phyloP scores from a whole-genome alignment of 345 rosid genomes.

The Citrus sp. region DNA sequence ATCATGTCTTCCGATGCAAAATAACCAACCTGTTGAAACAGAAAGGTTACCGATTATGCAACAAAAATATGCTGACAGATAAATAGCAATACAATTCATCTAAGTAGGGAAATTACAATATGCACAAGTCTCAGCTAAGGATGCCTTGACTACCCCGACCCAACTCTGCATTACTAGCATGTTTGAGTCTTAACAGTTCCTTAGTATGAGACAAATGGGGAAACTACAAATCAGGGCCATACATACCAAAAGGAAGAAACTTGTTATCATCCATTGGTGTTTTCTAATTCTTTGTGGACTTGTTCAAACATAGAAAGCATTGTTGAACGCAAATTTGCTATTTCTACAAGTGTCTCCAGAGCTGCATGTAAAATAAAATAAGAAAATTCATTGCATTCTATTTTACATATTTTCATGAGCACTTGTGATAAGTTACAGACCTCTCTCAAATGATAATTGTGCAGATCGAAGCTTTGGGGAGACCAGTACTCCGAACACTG shows the following conservation, averaged over 20 bases:
- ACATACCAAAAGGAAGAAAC: constrained; percentile 16
- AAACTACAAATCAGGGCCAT: background rate
- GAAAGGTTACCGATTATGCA: background rate
- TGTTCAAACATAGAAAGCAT: constrained; percentile 50
- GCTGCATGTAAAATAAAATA: constrained; percentile 37
- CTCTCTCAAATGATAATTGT: constrained; percentile 86
- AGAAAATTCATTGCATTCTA: background rate
- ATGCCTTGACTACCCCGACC: background rate
- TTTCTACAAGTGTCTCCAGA: constrained; percentile 70
- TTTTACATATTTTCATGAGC: background rate
- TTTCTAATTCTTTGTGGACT: constrained; percentile 32
- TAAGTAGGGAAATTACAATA: background rate
- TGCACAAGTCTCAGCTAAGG: background rate
- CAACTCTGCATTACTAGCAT: background rate
- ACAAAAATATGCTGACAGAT: background rate
- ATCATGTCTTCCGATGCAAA: background rate
- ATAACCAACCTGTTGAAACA: background rate
- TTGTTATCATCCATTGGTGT: constrained; percentile 27
- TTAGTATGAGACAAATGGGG: background rate
- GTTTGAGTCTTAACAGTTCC: background rate
- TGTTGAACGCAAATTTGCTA: constrained; percentile 64
- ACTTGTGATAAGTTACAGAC: constrained; percentile 32
- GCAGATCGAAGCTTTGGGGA: constrained; percentile 86
- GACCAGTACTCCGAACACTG: constrained; percentile 77
- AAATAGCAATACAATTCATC: background rate